A percentile compares a stretch with the other conserved stretches of the same genome.
phyloP scores from a whole-genome alignment of 2,329 filamentous ascomycete species.

The Cercospora canescens region DNA sequence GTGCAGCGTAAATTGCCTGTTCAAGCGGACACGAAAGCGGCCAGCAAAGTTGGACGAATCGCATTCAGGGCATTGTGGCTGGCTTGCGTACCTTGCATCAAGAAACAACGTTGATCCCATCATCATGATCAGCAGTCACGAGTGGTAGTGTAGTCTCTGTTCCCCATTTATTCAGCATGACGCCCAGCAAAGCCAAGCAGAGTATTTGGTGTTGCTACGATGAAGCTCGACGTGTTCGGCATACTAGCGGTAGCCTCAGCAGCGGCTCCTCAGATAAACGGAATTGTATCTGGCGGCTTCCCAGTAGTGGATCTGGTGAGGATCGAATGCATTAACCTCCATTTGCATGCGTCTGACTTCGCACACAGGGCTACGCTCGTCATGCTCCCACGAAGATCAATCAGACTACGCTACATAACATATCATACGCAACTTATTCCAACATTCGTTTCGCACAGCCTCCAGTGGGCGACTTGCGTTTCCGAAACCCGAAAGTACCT shows the following conservation, averaged over 20 bases:
- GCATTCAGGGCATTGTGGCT: background rate
- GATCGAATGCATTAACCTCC: background rate
- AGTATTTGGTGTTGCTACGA: background rate
- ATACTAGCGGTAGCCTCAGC: background rate
- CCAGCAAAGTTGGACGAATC: background rate
- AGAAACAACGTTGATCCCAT: background rate
- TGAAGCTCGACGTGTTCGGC: background rate
- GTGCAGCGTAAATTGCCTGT: background rate
- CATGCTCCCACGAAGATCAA: background rate
- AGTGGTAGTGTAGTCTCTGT: background rate
- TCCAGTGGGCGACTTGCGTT: background rate
- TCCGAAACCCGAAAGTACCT: background rate
- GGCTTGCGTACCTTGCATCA: background rate
- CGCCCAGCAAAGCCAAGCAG: background rate
- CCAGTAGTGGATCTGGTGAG: background rate
- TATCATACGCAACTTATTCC: background rate
- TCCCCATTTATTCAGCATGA: background rate
- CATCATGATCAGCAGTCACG: background rate
- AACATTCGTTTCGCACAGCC: background rate
- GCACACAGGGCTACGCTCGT: background rate
- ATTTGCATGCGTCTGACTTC: background rate
- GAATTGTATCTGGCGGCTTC: background rate
- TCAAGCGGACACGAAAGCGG: background rate
- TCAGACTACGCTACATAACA: background rate
- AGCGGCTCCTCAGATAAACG: background rate